Evolutionary conservation across 1,284 basidiomycete genomes (phyloP).

Genomic region (Cutaneotrichosporon cutaneum): DNA sequence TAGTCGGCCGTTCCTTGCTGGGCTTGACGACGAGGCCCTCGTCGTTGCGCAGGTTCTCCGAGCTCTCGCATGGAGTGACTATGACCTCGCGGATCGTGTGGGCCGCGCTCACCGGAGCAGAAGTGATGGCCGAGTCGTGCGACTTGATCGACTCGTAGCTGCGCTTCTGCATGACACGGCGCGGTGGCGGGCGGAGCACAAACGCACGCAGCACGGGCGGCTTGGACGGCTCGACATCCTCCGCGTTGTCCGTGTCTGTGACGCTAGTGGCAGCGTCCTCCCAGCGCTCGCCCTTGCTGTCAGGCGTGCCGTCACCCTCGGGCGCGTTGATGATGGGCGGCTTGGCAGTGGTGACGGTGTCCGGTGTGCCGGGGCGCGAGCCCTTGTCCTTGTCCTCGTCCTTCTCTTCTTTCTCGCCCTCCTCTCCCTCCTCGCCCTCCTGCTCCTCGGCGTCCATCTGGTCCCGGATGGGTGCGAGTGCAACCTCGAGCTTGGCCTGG

Average conservation of each 20-base stretch:
- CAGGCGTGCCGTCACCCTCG: background rate
- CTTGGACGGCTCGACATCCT: background rate
- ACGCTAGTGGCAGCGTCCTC: background rate
- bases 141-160: slow-evolving; percentile 24
- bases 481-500: slow-evolving; percentile 37
- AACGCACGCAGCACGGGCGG: slow-evolving; percentile 17
- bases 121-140: background rate
- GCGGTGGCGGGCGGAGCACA: slow-evolving; percentile 26
- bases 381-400: slow-evolving; percentile 3
- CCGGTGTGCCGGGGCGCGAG: background rate
- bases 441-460: slow-evolving; percentile 10
- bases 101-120: background rate
- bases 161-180: slow-evolving; percentile 26
- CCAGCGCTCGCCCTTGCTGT: slow-evolving; percentile 3
- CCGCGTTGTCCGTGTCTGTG: background rate
- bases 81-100: slow-evolving; percentile 10
- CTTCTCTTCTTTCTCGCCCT: slow-evolving; percentile 1
- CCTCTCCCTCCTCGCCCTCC: background rate
- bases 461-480: slow-evolving; percentile 21
- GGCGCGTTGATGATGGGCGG: slow-evolving; percentile 7
- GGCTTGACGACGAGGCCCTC: background rate
- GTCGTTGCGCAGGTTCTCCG: slow-evolving; percentile 9
- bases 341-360: background rate
- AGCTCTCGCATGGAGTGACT: slow-evolving; percentile 15
- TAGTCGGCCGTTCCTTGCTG: slow-evolving; percentile 5